These are phyloP conservation scores for Aspergillus versicolor DNA, from an alignment of 2,329 filamentous ascomycete species.

Conservation along the genomic window DNA sequence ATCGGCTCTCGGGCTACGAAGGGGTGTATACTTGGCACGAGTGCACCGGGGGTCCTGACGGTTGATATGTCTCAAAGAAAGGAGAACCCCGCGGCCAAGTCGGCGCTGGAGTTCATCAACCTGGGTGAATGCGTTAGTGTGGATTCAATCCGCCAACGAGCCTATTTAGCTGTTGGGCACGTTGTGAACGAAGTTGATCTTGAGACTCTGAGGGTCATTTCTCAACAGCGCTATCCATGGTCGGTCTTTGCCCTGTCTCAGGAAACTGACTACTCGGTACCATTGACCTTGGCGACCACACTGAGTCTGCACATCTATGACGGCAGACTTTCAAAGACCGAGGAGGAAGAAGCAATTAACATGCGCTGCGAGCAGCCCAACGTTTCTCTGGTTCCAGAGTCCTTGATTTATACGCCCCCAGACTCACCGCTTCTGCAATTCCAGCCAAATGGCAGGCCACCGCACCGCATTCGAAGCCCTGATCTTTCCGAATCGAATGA, in stretches of 20 bases:
- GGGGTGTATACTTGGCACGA: conserved; percentile 62
- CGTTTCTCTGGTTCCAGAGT: conserved; percentile 25
- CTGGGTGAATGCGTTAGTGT: conserved; percentile 82
- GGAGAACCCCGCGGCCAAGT: conserved; percentile 26
- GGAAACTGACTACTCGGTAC: conserved; percentile 62
- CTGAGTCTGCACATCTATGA: conserved; percentile 82
- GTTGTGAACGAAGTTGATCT: conserved; percentile 80
- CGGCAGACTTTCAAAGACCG: conserved; percentile 51
- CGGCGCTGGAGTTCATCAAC: conserved; percentile 38
- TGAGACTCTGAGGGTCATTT: conserved; percentile 66
- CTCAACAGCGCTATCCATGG: conserved; percentile 72
- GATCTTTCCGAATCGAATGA: conserved; percentile 35
- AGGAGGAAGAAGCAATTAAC: conserved; percentile 37
- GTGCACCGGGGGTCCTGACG: conserved; percentile 66
- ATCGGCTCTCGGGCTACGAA: conserved; percentile 42
- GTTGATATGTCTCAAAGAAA: conserved; percentile 66
- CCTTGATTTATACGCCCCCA: conserved; percentile 31
- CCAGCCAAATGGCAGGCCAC: conserved; percentile 33
- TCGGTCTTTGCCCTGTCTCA: conserved; percentile 78
- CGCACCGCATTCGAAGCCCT: conserved; percentile 39
- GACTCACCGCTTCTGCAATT: conserved; percentile 34
- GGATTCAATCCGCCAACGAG: conserved; percentile 64
- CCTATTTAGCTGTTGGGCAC: conserved; percentile 78
- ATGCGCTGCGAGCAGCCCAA: conserved; percentile 33
- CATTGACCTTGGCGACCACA: conserved; percentile 81